Evolutionary conservation across 2,329 filamentous ascomycete genomes (phyloP).

Genomic region (Microsporum audouinii): DNA sequence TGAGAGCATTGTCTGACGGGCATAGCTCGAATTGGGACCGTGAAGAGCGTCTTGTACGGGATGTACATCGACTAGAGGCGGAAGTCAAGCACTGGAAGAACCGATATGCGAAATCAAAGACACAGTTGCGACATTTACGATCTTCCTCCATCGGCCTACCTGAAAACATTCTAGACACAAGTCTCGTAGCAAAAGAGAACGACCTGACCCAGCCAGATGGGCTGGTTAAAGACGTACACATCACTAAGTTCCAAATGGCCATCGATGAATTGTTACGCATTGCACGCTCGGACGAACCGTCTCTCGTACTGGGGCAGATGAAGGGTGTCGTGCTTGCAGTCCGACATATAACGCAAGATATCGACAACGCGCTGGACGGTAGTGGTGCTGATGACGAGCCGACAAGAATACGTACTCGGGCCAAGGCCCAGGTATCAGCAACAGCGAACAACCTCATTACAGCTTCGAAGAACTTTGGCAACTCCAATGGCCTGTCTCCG

Average conservation of each 20-base stretch:
- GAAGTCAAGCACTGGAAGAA: conserved; percentile 85
- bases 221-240: conserved; percentile 76
- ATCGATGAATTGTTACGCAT: conserved; percentile 79
- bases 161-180: conserved; percentile 31
- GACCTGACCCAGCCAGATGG: conserved; percentile 61
- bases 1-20: conserved; percentile 73
- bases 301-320: conserved; percentile 70
- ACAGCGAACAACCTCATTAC: conserved; percentile 95
- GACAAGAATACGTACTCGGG: conserved; percentile 51
- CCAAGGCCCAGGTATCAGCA: conserved; percentile 74
- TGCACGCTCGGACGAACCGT: conserved; percentile 61
- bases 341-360: conserved; percentile 69
- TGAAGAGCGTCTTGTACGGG: conserved; percentile 65
- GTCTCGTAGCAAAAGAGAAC: conserved; percentile 53
- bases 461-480: conserved; percentile 80
- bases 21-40: conserved; percentile 68
- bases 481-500: conserved; percentile 71
- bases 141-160: conserved; percentile 66
- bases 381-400: conserved; percentile 35
- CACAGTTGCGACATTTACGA: conserved; percentile 70
- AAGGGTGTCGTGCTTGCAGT: conserved; percentile 74
- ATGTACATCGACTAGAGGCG: conserved; percentile 63
- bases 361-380: conserved; percentile 41
- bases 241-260: conserved; percentile 89
- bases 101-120: conserved; percentile 77